Evolutionary conservation across 2,329 filamentous ascomycete genomes (phyloP), one percentile per base, ranked within the genome.

Genomic region (Fusarium buxicola): DNA sequence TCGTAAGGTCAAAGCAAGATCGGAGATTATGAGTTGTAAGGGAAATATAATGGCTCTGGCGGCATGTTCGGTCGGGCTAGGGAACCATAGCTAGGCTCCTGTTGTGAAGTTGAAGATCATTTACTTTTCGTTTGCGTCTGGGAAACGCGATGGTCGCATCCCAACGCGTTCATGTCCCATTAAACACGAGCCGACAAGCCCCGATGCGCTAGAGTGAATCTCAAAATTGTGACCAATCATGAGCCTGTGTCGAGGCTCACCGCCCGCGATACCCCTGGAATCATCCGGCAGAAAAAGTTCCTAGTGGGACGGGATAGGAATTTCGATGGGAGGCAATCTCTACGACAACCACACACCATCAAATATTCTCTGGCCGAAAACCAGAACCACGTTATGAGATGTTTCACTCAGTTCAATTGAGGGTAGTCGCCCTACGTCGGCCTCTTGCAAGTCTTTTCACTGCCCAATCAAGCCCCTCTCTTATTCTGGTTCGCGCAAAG

Each of bases 241-340:
- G 10, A 7, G 2, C 7, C 8, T 16, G 2, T 10, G 34, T 12
- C 11, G 27, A 18, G 28, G n/a, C 28, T 72, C 66, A 72, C 65
- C 66, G 67, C 71, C 63, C 28, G 39, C n/a, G 7, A 24, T 12
- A 13, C 24, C 53, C 54, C 51, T 65, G 61, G 52, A 54, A 25
- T 38, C n/a, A 25, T 9, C 7, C 34, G 71, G 73, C 67, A 69
- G 64, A 73, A 74, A 74, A 69, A 68, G 62, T 64, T 61, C 34
- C n/a, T 47, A 54, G 43, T 31, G 57, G 41, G 46, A 15, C 50
- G 34, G 28, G n/a, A n/a, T n/a, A 35, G 60, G 65, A 64, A 54
- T 57, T 68, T 54, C 18, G n/a, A 45, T 25, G 8, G 24, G 24
- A 47, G 38, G 32, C 45, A 16, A 27, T 43, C 36, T 28, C 34